phyloP scores from a whole-genome alignment of 2,329 filamentous ascomycete species.

The Macrophomina pseudophaseolina region DNA sequence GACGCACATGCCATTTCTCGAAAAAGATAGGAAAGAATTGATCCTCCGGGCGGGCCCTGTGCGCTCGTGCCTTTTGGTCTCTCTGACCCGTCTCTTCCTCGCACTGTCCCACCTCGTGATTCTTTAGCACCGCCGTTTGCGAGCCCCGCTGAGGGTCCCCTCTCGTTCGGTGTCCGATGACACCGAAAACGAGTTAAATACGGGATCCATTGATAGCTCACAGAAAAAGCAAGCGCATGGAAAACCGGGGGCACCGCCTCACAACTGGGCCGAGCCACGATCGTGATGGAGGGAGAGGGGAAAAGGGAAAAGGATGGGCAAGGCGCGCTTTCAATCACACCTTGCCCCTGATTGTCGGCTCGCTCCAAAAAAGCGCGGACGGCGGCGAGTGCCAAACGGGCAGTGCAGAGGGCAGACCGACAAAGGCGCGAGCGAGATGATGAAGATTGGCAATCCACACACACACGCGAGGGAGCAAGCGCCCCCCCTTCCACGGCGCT shows the following conservation, averaged over 20 bases:
- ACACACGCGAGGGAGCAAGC: not conserved
- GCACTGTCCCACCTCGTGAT: conserved; percentile 1
- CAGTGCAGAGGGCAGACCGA: conserved; percentile 16
- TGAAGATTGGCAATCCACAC: conserved; percentile 11
- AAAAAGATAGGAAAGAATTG: not conserved
- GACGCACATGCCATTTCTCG: not conserved
- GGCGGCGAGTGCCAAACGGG: conserved; percentile 4
- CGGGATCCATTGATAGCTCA: not conserved
- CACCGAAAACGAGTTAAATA: conserved; percentile 9
- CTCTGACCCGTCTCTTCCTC: not conserved
- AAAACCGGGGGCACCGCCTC: not conserved
- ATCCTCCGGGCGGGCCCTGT: conserved; percentile 3
- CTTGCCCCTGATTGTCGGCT: conserved; percentile 16
- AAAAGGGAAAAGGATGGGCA: conserved; percentile 5
- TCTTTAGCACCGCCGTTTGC: not conserved
- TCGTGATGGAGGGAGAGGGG: not conserved
- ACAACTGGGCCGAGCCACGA: not conserved
- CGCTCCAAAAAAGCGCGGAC: conserved; percentile 19
- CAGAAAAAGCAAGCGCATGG: no score
- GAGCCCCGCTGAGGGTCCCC: not conserved
- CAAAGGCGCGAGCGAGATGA: not conserved
- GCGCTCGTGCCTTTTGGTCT: not conserved
- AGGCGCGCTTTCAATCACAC: not conserved
- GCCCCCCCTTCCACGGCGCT: not conserved
- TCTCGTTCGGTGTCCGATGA: not conserved